Conservation (phyloP, 73 alveolate genomes). For the Tetrahymena elliotti region DNA sequence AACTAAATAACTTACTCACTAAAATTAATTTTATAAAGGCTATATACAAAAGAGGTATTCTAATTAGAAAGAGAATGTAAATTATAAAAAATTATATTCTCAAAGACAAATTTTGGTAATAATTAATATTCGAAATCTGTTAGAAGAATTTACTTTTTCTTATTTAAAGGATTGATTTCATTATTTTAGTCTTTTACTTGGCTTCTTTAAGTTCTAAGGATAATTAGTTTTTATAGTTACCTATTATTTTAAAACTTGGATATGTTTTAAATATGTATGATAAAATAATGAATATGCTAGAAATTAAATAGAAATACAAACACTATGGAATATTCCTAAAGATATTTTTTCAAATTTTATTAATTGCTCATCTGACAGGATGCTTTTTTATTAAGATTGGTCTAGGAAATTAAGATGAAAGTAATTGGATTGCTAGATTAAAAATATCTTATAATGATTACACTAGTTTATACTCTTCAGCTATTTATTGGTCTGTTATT, state of each 20-base stretch:
- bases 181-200: not conserved
- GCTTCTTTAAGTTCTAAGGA: not conserved
- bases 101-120: not conserved
- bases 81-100: not conserved
- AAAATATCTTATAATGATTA: not conserved
- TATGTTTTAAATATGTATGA: not conserved
- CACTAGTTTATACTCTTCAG: not conserved
- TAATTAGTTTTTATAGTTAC: not conserved
- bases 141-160: too few relatives aligned
- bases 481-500: not conserved
- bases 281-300: not conserved
- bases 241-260: not conserved
- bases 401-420: not conserved
- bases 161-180: not conserved
- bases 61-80: not conserved
- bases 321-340: not conserved
- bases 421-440: not conserved
- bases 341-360: not conserved
- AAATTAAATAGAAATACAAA: not conserved
- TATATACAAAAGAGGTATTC: not conserved
- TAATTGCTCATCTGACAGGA: not conserved
- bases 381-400: not conserved
- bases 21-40: not conserved
- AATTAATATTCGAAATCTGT: too few relatives aligned
- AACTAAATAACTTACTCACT: too few relatives aligned